Evolutionary conservation across 1,284 basidiomycete species (phyloP).

Genomic region (Afroboletus lepidellus): DNA sequence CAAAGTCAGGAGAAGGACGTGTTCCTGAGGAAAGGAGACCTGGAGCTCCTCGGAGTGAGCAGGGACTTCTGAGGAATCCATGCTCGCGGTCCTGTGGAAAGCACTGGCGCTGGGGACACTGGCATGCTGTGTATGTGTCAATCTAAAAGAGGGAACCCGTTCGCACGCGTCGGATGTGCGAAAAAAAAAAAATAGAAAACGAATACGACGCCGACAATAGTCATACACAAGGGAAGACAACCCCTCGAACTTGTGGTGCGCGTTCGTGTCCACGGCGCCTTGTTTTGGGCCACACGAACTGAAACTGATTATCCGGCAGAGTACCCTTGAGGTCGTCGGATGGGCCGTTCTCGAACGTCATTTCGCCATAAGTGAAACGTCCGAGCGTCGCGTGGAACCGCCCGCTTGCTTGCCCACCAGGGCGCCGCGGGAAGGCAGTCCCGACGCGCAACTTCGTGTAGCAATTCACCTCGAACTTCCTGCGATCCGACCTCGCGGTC

Average conservation of each 20-base stretch:
- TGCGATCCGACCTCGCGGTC: slow-evolving; percentile 14
- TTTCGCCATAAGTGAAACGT: slow-evolving; percentile 17
- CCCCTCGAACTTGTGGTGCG: slow-evolving; percentile 1
- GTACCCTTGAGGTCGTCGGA: slow-evolving; percentile 5
- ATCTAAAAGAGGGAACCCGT: slow-evolving; percentile 8
- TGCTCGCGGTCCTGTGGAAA: background rate
- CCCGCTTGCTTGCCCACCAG: background rate
- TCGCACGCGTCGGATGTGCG: slow-evolving; percentile 7
- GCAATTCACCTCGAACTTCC: background rate
- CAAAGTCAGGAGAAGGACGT: slow-evolving; percentile 70
- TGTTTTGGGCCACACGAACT: background rate
- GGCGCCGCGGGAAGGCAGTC: background rate
- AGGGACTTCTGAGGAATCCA: slow-evolving; percentile 29
- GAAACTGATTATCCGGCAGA: slow-evolving; percentile 15
- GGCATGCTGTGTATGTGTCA: background rate
- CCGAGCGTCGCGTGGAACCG: slow-evolving; percentile 19
- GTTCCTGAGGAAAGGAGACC: slow-evolving; percentile 59
- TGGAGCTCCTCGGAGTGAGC: slow-evolving; percentile 55
- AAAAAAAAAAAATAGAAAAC: background rate
- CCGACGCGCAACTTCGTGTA: background rate
- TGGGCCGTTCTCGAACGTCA: background rate
- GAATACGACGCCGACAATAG: background rate
- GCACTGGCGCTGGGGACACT: background rate
- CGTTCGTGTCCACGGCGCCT: too few species aligned
- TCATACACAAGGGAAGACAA: slow-evolving; percentile 2